Percentiles rank a stretch among this genome's conserved stretches.
These are phyloP conservation scores for Cercospora sp. DNA, from an alignment of 2,329 filamentous ascomycete genomes.

Conservation along the genomic window DNA sequence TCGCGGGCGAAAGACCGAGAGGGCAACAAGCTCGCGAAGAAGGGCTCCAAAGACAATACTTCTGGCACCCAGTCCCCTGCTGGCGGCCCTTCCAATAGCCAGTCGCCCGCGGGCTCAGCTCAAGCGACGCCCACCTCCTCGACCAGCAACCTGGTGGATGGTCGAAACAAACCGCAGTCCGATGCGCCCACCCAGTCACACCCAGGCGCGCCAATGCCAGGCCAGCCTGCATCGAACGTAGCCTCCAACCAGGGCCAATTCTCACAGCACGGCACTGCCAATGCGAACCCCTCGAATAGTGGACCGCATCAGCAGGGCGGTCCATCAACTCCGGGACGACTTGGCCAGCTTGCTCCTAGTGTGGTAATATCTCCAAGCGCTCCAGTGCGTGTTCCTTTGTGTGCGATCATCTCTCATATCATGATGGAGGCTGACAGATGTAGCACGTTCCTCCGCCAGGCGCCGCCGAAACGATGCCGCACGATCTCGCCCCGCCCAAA, in stretches of 20 bases:
- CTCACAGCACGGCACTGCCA: slow-evolving; percentile 25
- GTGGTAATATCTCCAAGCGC: slow-evolving; percentile 94
- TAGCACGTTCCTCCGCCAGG: slow-evolving; percentile 91
- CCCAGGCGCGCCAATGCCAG: slow-evolving; percentile 45
- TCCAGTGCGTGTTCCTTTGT: slow-evolving; percentile 62
- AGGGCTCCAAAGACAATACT: slow-evolving; percentile 49
- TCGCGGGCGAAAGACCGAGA: slow-evolving; percentile 64
- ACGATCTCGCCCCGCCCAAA: slow-evolving; percentile 92
- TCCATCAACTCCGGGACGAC: slow-evolving; percentile 34
- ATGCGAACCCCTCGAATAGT: slow-evolving; percentile 20
- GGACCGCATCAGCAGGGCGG: slow-evolving; percentile 28
- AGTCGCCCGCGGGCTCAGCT: slow-evolving; percentile 61
- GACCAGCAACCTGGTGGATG: slow-evolving; percentile 80
- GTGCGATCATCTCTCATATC: not conserved
- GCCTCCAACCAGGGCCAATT: slow-evolving; percentile 27
- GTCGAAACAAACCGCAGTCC: slow-evolving; percentile 75
- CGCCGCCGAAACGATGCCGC: slow-evolving; percentile 94
- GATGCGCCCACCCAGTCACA: slow-evolving; percentile 44
- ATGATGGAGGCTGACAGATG: slow-evolving; percentile 21
- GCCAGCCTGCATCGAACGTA: slow-evolving; percentile 27
- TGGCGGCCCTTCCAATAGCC: slow-evolving; percentile 47
- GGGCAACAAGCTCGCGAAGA: slow-evolving; percentile 70
- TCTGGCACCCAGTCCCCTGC: slow-evolving; percentile 77
- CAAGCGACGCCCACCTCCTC: slow-evolving; percentile 82
- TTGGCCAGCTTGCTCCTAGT: slow-evolving; percentile 58